Conservation (phyloP, 306 rosid genomes). For the Coriaria nepalensis region DNA sequence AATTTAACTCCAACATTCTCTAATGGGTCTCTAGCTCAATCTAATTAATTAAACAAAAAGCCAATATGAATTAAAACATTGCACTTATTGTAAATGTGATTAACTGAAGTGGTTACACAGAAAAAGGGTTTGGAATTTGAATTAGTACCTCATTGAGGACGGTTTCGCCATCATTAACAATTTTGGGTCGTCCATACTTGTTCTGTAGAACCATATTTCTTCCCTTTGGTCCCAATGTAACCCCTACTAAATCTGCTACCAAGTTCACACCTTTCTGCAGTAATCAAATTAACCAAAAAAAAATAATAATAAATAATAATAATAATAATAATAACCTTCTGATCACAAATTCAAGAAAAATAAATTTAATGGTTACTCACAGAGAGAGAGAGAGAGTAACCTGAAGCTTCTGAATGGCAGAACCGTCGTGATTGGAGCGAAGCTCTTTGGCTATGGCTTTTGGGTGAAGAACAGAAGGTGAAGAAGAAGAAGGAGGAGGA, state of each 20-base stretch:
- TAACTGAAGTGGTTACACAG: conserved; percentile 3
- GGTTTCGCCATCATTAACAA: conserved; percentile 89
- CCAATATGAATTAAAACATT: neutral
- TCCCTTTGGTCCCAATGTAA: conserved; percentile 87
- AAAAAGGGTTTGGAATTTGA: neutral
- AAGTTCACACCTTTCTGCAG: conserved; percentile 72
- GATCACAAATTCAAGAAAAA: conserved; percentile 6
- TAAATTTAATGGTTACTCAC: neutral
- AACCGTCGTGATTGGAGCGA: conserved; percentile 62
- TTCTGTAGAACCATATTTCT: conserved; percentile 82
- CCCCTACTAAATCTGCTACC: conserved; percentile 81
- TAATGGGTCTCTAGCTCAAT: conserved; percentile 86
- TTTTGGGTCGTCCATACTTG: conserved; percentile 90
- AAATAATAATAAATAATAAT: too few relatives aligned
- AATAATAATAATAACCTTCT: too few relatives aligned
- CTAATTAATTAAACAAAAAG: conserved; percentile 14
- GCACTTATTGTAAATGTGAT: too few relatives aligned
- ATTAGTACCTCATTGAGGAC: conserved; percentile 63
- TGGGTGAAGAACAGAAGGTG: conserved; percentile 23
- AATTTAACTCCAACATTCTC: conserved; percentile 91
- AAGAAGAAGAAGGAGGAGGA: conserved; percentile 12
- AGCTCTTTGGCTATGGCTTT: conserved; percentile 58
- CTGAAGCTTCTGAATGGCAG: conserved; percentile 60
- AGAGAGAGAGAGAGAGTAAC: conserved; percentile 15
- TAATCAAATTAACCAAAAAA: conserved; percentile 7